These are phyloP conservation scores for Populus trichocarpa DNA, from an alignment of 441 rosid species.

Conservation along the genomic window DNA sequence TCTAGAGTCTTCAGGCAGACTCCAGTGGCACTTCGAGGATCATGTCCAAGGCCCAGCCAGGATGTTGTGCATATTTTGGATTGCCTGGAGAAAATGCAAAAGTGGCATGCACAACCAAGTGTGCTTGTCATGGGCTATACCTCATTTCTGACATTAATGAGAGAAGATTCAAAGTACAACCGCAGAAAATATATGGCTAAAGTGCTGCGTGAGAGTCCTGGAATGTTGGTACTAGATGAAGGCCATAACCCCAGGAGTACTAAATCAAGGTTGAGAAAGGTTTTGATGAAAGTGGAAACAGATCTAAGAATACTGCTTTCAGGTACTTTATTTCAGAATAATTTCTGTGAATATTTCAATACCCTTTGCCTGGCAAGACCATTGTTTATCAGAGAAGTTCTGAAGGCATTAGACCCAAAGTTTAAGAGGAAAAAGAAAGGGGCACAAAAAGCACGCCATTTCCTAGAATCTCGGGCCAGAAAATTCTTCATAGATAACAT, in stretches of 20 bases:
- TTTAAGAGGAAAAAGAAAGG: constrained; percentile 40
- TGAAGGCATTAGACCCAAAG: constrained; percentile 61
- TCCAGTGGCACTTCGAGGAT: constrained; percentile 33
- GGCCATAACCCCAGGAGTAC: constrained; percentile 98
- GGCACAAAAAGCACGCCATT: constrained; percentile 52
- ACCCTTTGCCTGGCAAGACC: constrained; percentile 94
- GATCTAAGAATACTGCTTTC: constrained; percentile 81
- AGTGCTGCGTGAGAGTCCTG: constrained; percentile 85
- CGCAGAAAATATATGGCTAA: constrained; percentile 86
- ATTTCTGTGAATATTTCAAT: constrained; percentile 93
- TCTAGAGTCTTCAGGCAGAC: constrained; percentile 48
- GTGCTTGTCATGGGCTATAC: constrained; percentile 97
- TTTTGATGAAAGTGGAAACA: constrained; percentile 85
- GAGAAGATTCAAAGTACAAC: constrained; percentile 77
- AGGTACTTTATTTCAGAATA: constrained; percentile 94
- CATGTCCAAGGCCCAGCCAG: constrained; percentile 59
- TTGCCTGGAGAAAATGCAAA: constrained; percentile 89
- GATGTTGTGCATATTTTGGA: constrained; percentile 94
- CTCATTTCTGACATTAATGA: constrained; percentile 82
- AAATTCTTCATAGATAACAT: constrained; percentile 75
- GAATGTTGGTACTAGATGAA: constrained; percentile 81
- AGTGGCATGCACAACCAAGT: constrained; percentile 92
- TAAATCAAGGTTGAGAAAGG: constrained; percentile 87
- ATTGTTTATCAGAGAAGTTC: constrained; percentile 68
- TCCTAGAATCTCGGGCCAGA: constrained; percentile 81